Percentiles rank a stretch among this genome's conserved stretches.
Evolutionary conservation across 352 stramenopile genomes (phyloP).

Genomic region (Phytophthora macrochlamydospora): DNA sequence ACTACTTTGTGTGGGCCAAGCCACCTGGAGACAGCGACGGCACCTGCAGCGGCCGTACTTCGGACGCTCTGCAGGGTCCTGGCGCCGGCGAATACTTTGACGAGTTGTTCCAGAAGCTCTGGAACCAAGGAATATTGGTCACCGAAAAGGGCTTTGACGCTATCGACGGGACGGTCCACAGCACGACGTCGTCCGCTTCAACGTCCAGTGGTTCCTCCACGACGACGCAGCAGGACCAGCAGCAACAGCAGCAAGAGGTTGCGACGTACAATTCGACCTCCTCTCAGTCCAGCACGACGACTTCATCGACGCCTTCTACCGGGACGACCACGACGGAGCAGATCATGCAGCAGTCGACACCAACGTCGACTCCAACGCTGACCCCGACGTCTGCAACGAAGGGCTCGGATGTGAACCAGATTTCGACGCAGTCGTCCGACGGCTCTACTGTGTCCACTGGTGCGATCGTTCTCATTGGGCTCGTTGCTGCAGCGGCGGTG

Average conservation of each 20-base stretch:
- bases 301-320: conserved; percentile 7
- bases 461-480: conserved; percentile 42
- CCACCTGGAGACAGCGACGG: conserved; percentile 69
- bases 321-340: conserved; percentile 7
- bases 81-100: conserved; percentile 62
- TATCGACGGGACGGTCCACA: conserved; percentile 43
- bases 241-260: conserved; percentile 10
- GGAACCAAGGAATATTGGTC: conserved; percentile 77
- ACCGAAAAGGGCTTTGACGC: conserved; percentile 36
- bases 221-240: conserved; percentile 7
- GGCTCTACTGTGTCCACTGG: conserved; percentile 23
- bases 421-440: conserved; percentile 38
- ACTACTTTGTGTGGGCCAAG: conserved; percentile 82
- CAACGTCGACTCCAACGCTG: conserved; percentile 8
- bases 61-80: conserved; percentile 57
- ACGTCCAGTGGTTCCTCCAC: conserved; percentile 15
- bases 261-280: conserved; percentile 17
- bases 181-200: conserved; percentile 8
- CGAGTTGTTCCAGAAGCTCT: conserved; percentile 57
- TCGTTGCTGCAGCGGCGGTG: conserved; percentile 48
- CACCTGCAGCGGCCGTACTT: conserved; percentile 44
- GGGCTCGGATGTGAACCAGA: conserved; percentile 17
- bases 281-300: neutral
- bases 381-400: conserved; percentile 16
- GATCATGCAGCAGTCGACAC: conserved; percentile 13